Conservation (phyloP, 441 rosid species). For the Dalechampia spathulata region DNA sequence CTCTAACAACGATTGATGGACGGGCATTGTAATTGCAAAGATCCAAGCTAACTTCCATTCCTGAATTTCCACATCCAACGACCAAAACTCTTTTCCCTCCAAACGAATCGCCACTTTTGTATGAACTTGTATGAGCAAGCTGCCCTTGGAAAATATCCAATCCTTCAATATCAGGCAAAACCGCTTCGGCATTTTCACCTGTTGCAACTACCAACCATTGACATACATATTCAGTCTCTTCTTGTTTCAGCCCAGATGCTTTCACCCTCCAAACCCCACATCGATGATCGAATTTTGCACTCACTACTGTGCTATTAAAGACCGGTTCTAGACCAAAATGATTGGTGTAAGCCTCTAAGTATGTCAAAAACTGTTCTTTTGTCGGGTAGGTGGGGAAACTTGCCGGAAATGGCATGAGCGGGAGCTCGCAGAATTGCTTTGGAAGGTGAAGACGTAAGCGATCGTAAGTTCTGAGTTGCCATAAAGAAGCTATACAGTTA, state of each 20-base stretch:
- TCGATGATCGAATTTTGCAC: constrained; percentile 44
- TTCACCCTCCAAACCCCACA: constrained; percentile 49
- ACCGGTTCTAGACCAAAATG: constrained; percentile 37
- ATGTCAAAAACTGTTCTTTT: constrained; percentile 54
- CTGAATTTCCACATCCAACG: constrained; percentile 87
- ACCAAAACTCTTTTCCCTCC: constrained; percentile 54
- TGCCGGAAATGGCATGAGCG: constrained; percentile 57
- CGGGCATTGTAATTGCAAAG: constrained; percentile 59
- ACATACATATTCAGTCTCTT: constrained; percentile 37
- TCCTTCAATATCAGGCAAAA: constrained; percentile 52
- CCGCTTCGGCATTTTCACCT: constrained; percentile 76
- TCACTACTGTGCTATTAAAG: constrained; percentile 45
- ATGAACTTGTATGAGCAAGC: constrained; percentile 48
- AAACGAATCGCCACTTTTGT: constrained; percentile 51
- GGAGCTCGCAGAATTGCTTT: constrained; percentile 65
- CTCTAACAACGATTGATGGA: constrained; percentile 68
- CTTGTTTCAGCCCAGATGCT: constrained; percentile 29
- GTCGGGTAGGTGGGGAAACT: constrained; percentile 70
- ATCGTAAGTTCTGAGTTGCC: constrained; percentile 76
- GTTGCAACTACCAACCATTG: constrained; percentile 68
- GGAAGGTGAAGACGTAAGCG: constrained; percentile 86
- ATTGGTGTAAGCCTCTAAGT: constrained; percentile 37
- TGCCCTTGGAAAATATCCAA: constrained; percentile 43
- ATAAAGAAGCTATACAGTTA: constrained; percentile 60
- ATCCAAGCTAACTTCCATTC: constrained; percentile 85